A percentile compares a stretch with the other conserved stretches of the same genome.
Evolutionary conservation across 495 filamentous ascomycete species (phyloP).

Genomic region (Neurospora discreta): DNA sequence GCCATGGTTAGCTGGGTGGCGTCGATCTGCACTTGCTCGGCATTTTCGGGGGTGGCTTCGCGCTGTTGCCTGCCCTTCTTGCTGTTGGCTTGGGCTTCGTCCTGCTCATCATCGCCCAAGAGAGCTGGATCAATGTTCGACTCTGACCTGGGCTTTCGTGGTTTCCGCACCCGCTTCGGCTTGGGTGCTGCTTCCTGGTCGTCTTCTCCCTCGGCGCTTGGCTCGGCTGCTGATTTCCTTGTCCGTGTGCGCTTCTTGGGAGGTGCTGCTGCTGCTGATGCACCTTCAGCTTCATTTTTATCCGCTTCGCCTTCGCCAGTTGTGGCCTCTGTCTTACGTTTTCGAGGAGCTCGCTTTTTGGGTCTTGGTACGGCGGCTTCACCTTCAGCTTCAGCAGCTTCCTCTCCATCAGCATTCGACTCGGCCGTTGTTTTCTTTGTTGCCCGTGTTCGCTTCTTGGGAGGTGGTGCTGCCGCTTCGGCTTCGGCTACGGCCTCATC

Average conservation of each 20-base stretch:
- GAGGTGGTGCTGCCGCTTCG: not conserved
- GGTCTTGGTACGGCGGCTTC: not conserved
- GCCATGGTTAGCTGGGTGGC: slow-evolving; percentile 65
- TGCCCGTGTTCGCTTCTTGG: slow-evolving; percentile 4
- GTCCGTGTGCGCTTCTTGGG: slow-evolving; percentile 11
- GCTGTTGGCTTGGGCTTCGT: slow-evolving; percentile 12
- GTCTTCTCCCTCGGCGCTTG: not conserved
- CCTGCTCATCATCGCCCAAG: slow-evolving; percentile 7
- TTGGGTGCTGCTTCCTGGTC: not conserved
- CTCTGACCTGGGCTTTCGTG: not conserved
- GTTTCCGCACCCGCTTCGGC: not conserved
- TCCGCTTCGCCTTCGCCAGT: not conserved
- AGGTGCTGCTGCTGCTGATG: not conserved
- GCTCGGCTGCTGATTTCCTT: slow-evolving; percentile 1
- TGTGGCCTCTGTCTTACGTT: slow-evolving; percentile 6
- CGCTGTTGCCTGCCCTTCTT: slow-evolving; percentile 19
- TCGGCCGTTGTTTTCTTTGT: slow-evolving; percentile 3
- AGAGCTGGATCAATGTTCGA: not conserved
- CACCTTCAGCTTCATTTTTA: slow-evolving; percentile 6
- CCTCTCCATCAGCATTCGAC: slow-evolving; percentile 6
- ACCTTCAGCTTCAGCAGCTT: not conserved
- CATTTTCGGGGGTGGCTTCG: slow-evolving; percentile 60
- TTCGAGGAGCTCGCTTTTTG: slow-evolving; percentile 8
- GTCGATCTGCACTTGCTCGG: slow-evolving; percentile 61
- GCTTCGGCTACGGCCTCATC: not conserved